phyloP scores from a whole-genome alignment of 164 flowering plant species.

The Stephania yunnanensis region DNA sequence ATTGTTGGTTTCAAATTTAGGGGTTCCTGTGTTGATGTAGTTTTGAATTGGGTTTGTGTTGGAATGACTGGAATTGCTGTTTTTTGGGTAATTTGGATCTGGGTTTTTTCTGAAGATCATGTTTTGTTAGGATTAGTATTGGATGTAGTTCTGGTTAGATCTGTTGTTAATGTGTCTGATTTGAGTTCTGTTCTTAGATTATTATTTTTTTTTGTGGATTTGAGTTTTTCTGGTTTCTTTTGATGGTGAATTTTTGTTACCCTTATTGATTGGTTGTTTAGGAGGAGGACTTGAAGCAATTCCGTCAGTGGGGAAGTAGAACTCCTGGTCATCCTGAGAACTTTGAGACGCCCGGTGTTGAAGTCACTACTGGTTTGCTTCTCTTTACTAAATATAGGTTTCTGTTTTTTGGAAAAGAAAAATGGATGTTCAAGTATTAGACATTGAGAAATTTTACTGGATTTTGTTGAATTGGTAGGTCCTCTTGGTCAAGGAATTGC shows the following conservation, averaged over 20 bases:
- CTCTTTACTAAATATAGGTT: neutral
- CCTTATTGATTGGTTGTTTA: slow-evolving; percentile 16
- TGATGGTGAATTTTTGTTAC: neutral
- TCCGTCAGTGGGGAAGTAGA: slow-evolving; percentile 98
- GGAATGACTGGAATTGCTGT: neutral
- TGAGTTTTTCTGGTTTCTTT: neutral
- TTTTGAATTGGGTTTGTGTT: neutral
- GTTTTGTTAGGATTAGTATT: neutral
- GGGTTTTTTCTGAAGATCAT: neutral
- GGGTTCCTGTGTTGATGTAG: neutral
- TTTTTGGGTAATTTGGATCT: neutral
- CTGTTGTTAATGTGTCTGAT: neutral
- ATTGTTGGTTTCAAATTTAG: neutral
- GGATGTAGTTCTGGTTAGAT: neutral
- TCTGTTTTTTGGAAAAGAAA: neutral
- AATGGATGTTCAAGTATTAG: neutral
- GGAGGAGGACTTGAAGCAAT: slow-evolving; percentile 90
- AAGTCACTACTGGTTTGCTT: slow-evolving; percentile 93
- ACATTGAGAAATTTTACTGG: neutral
- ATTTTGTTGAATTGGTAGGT: slow-evolving; percentile 36
- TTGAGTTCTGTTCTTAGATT: neutral
- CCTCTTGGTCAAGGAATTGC: slow-evolving; percentile 99
- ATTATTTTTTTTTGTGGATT: neutral
- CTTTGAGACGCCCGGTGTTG: slow-evolving; percentile 96
- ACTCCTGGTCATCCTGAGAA: slow-evolving; percentile 99